phyloP scores from a whole-genome alignment of 2,329 filamentous ascomycete species.

The Drechslera avenae region DNA sequence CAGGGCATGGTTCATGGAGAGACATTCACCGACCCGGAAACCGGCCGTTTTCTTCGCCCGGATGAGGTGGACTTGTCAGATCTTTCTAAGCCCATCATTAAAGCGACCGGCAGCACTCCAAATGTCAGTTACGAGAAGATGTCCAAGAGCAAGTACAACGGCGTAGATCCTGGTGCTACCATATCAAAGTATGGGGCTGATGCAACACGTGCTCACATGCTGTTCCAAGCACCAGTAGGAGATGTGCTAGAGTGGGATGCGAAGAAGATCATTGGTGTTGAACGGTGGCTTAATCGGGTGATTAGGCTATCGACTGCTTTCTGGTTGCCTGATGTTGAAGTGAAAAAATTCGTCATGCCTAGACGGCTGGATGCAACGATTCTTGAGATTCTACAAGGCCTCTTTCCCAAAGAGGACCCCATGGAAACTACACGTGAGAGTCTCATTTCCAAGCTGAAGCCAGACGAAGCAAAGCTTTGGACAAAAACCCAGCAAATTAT shows the following conservation, averaged over 20 bases:
- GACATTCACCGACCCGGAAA: slow-evolving; percentile 76
- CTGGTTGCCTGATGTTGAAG: slow-evolving; percentile 30
- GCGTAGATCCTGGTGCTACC: slow-evolving; percentile 77
- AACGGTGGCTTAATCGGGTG: slow-evolving; percentile 76
- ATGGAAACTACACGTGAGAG: not conserved
- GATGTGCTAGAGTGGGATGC: slow-evolving; percentile 91
- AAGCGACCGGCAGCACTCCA: slow-evolving; percentile 63
- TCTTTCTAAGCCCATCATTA: slow-evolving; percentile 64
- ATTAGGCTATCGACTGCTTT: slow-evolving; percentile 56
- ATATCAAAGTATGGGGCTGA: slow-evolving; percentile 80
- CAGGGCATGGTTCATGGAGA: slow-evolving; percentile 94
- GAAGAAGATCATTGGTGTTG: slow-evolving; percentile 77
- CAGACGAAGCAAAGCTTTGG: slow-evolving; percentile 59
- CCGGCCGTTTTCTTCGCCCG: slow-evolving; percentile 76
- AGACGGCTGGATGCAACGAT: slow-evolving; percentile 36
- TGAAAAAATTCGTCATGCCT: slow-evolving; percentile 25
- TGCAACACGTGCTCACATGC: slow-evolving; percentile 80
- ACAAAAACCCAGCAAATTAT: slow-evolving; percentile 71
- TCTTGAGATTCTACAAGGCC: slow-evolving; percentile 19
- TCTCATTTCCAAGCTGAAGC: slow-evolving; percentile 17
- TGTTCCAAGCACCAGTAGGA: slow-evolving; percentile 84
- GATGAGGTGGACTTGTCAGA: slow-evolving; percentile 71
- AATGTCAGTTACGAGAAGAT: slow-evolving; percentile 82
- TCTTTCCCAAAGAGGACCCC: slow-evolving; percentile 12
- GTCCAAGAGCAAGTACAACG: slow-evolving; percentile 94